Base-by-base conservation (phyloP, 2,329 filamentous ascomycete genomes). In the Monilinia aucupariae region DNA sequence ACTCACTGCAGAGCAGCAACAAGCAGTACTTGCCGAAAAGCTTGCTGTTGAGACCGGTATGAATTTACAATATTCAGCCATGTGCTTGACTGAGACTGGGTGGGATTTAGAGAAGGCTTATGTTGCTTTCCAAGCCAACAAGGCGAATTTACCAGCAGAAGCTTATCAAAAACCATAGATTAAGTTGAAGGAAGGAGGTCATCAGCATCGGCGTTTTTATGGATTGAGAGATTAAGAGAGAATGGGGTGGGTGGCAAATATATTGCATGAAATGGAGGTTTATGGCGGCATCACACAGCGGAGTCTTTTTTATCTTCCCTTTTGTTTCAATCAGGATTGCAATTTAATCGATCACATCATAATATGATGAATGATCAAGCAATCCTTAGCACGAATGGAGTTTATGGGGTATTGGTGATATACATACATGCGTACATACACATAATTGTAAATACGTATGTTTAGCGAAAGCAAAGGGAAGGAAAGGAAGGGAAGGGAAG, bases 21-120 rank as follows among this genome's bases (percentile, higher is more conserved):
- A 89, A 68, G 83, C 89, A 69, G 84, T 88, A 67, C 85, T 92
- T 77, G 80, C 96, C 72, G 78, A 85, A 25, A 87, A 94, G 73
- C 81, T 97, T 59, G 88, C 85, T 67, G 85, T 85, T 67, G 85
- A 85, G 71, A 96, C 92, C 1, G 85, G 86, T 63, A 91, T 99
- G 86, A 94, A 85, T 10, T 76, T 86, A 12, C 80, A 89, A 64
- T 96, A 89, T 74, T 89, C 92, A 1, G 83, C 87, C 68, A 83
- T 96, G 80, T 97, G 93, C 70, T 80, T 97, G 20, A 81, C 85
- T 3, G 86, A 92, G 64, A 90, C 88, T 63, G 83, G 82, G 45
- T 97, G 92, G 91, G 84, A 96, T 73, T 85, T 92, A 55, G 83
- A 89, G 45, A 82, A 84, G 68, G 93, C 92, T 2, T 77, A 92